Evolutionary conservation across 805 yeast species (phyloP).

Genomic region (Kurtzmaniella cleridarum): DNA sequence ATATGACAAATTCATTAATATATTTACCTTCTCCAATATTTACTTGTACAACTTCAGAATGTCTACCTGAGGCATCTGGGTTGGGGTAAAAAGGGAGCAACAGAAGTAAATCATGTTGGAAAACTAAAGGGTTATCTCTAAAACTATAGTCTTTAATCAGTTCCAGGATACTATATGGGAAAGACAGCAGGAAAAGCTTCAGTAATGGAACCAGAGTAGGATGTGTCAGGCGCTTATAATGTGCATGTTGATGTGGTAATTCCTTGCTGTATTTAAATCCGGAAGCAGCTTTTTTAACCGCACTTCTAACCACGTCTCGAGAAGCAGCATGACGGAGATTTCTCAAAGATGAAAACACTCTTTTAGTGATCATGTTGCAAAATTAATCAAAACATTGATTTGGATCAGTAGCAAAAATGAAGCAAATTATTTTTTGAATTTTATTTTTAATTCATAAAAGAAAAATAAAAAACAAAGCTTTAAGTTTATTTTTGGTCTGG

Average conservation of each 20-base stretch:
- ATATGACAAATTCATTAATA: constrained; percentile 39
- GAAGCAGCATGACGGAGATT: too few species aligned
- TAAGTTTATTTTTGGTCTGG: too few species aligned
- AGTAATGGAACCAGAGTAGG: constrained; percentile 64
- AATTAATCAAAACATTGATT: too few species aligned
- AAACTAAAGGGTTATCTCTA: constrained; percentile 31
- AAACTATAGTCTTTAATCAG: constrained; percentile 48
- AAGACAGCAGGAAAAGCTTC: constrained; percentile 47
- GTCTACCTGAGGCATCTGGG: constrained; percentile 21
- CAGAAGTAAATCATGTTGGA: constrained; percentile 43
- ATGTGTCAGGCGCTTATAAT: constrained; percentile 50
- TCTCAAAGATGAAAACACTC: too few species aligned
- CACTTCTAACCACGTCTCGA: too few species aligned
- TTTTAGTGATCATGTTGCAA: too few species aligned
- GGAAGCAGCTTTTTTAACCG: too few species aligned
- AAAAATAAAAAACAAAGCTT: too few species aligned
- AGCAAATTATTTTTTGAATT: too few species aligned
- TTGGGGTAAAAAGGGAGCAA: constrained; percentile 43
- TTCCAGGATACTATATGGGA: constrained; percentile 51
- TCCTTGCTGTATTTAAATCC: background rate
- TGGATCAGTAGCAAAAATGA: too few species aligned
- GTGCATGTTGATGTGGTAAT: background rate
- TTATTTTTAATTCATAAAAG: too few species aligned
- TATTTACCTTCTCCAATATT: constrained; percentile 21
- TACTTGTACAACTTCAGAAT: constrained; percentile 28